These are phyloP conservation scores for Perkinsus olseni DNA, from an alignment of 169 alveolate species.

Conservation along the genomic window DNA sequence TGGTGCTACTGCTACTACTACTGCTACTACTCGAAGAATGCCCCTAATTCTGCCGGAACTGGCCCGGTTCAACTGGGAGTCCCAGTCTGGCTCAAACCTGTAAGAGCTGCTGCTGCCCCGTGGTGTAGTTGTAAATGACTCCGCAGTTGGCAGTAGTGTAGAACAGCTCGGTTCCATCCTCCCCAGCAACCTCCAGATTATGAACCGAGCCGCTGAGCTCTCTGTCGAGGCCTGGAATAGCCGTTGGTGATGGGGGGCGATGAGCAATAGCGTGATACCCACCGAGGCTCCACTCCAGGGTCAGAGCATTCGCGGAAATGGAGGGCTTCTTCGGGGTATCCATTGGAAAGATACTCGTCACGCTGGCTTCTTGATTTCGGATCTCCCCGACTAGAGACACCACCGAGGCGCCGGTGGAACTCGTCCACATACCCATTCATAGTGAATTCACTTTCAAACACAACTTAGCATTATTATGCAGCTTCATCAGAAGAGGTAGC, in stretches of 20 bases:
- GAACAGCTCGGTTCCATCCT: slow-evolving; percentile 43
- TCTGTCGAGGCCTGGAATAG: background rate
- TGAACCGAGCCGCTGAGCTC: background rate
- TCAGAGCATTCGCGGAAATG: background rate
- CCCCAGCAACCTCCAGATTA: background rate
- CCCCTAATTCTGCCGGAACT: background rate
- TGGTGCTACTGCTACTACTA: slow-evolving; percentile 61
- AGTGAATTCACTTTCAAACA: too few relatives aligned
- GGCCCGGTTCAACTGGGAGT: background rate
- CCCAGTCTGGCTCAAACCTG: slow-evolving; percentile 49
- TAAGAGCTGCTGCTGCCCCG: slow-evolving; percentile 55
- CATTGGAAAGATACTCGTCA: too few relatives aligned
- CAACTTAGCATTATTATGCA: too few relatives aligned
- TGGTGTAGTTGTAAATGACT: slow-evolving; percentile 60
- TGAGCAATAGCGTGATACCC: background rate
- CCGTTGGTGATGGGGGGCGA: too few relatives aligned
- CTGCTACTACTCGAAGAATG: slow-evolving; percentile 61
- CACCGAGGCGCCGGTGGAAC: too few relatives aligned
- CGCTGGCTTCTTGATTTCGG: too few relatives aligned
- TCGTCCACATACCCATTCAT: too few relatives aligned
- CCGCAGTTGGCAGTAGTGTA: slow-evolving; percentile 74
- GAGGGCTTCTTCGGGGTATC: too few relatives aligned
- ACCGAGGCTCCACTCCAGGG: background rate
- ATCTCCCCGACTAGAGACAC: too few relatives aligned
- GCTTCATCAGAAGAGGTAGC: too few relatives aligned